phyloP scores from a whole-genome alignment of 108 stramenopile species.

The Asterionellopsis glacialis region DNA sequence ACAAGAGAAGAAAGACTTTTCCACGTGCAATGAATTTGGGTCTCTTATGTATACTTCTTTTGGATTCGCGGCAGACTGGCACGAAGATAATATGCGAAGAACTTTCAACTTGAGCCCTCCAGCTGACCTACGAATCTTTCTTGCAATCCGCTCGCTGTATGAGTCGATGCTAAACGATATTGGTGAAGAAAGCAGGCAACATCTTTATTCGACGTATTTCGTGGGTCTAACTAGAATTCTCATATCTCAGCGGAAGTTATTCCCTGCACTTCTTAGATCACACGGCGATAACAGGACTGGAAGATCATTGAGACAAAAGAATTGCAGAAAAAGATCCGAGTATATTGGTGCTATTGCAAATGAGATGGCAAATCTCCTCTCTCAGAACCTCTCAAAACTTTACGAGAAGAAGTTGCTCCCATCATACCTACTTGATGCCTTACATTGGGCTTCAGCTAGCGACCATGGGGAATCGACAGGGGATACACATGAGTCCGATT shows the following conservation, averaged over 20 bases:
- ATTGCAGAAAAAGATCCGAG: conserved; percentile 29
- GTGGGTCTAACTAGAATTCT: conserved; percentile 19
- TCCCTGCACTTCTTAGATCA: conserved; percentile 17
- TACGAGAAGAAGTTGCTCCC: neutral
- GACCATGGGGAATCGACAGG: too few species aligned
- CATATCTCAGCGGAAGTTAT: conserved; percentile 10
- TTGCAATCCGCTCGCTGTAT: neutral
- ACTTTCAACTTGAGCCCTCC: too few species aligned
- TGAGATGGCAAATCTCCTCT: conserved; percentile 49
- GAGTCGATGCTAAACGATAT: neutral
- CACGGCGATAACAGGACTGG: conserved; percentile 28
- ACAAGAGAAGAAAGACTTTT: neutral
- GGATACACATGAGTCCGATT: too few species aligned
- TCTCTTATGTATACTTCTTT: neutral
- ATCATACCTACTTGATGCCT: neutral
- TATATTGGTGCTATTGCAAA: conserved; percentile 34
- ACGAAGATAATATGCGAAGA: too few species aligned
- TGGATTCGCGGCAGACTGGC: too few species aligned
- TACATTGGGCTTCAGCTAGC: neutral
- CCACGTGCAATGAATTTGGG: neutral
- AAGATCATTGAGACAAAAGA: conserved; percentile 29
- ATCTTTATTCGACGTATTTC: conserved; percentile 24
- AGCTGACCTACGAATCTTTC: neutral
- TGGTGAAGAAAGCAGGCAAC: neutral
- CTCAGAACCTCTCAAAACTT: conserved; percentile 28